phyloP scores from a whole-genome alignment of 176 grass and related monocot genomes.

The Musa acuminata region DNA sequence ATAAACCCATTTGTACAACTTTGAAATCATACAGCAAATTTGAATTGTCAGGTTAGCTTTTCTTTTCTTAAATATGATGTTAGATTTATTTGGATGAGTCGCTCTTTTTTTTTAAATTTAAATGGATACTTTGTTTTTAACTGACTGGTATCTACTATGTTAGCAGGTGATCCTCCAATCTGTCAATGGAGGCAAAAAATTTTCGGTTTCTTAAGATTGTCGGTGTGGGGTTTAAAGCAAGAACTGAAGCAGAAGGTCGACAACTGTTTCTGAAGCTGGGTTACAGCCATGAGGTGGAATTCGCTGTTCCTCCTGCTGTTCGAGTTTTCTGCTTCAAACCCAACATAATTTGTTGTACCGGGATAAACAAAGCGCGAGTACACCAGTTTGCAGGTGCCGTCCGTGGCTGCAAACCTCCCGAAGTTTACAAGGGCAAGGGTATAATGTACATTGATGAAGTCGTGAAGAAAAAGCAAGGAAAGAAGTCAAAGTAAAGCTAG shows the following conservation, averaged over 20 bases:
- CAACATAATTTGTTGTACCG: slow-evolving; percentile 51
- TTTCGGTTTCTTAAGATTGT: slow-evolving; percentile 63
- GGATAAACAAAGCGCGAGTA: slow-evolving; percentile 41
- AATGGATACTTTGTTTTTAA: neutral
- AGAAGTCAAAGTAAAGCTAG: slow-evolving; percentile 29
- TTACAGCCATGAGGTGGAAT: slow-evolving; percentile 61
- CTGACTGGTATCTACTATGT: neutral
- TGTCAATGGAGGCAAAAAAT: slow-evolving; percentile 43
- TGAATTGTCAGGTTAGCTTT: no score
- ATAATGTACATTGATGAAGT: slow-evolving; percentile 63
- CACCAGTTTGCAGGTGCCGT: slow-evolving; percentile 53
- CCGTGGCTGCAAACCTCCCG: slow-evolving; percentile 45
- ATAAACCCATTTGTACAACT: no score
- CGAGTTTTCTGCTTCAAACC: slow-evolving; percentile 63
- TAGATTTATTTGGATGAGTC: no score
- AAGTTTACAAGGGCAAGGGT: slow-evolving; percentile 61
- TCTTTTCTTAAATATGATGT: no score
- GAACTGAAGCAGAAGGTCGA: slow-evolving; percentile 46
- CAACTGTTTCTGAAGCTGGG: slow-evolving; percentile 70
- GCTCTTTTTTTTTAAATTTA: no score
- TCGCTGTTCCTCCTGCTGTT: slow-evolving; percentile 51
- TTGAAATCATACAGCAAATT: no score
- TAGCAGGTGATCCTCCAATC: neutral
- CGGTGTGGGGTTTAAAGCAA: slow-evolving; percentile 54
- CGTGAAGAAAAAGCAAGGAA: slow-evolving; percentile 54